Evolutionary conservation across 2,329 filamentous ascomycete species (phyloP), one percentile per base, ranked within the genome.

Genomic region (Scortechinia acanthostroma): DNA sequence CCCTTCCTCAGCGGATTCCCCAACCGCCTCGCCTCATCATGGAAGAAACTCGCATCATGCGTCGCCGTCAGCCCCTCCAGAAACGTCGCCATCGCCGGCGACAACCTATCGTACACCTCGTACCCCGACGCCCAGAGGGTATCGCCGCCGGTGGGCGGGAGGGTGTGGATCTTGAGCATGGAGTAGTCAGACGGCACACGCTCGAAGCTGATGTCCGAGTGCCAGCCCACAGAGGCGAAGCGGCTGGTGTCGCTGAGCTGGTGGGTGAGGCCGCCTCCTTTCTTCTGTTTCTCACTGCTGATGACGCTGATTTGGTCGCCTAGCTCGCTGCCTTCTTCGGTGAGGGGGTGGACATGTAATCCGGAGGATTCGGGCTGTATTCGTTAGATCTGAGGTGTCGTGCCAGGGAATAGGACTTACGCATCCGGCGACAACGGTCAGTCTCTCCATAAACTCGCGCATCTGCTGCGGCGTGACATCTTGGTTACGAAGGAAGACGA

Each of bases 51-150:
- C 21, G 69, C 68, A 46, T 72, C 65, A 51, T 70, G 65, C 0
- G 70, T 75, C 15, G 69, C 73, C 0, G 71, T 76, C 14, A 77
- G 53, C 1, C 62, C 59, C 48, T 73, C 71, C 1, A 75, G 56
- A 49, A 76, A 68, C 21, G 59, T 60, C 49, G 63, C 63, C 60
- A 73, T 67, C 1, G 66, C 58, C 4, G 63, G 60, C 1, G 74
- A 77, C 4, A 80, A 60, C 3, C 72, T 64, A 50, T 79, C 75
- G 47, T 77, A 80, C 16, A 75, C 61, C 51, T 78, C 74, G 48
- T 68, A 68, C 5, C 69, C 69, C 13, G 69, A 68, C 35, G 71
- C 69, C 69, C 70, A 75, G 3, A 75, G 58, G 23, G 59, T 68
- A 44, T 69, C 68, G 40, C 70, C 71, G 13, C 70, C 71, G n/a